phyloP scores from a whole-genome alignment of 2,329 filamentous ascomycete species.

The Aspergillus novofumigatus region DNA sequence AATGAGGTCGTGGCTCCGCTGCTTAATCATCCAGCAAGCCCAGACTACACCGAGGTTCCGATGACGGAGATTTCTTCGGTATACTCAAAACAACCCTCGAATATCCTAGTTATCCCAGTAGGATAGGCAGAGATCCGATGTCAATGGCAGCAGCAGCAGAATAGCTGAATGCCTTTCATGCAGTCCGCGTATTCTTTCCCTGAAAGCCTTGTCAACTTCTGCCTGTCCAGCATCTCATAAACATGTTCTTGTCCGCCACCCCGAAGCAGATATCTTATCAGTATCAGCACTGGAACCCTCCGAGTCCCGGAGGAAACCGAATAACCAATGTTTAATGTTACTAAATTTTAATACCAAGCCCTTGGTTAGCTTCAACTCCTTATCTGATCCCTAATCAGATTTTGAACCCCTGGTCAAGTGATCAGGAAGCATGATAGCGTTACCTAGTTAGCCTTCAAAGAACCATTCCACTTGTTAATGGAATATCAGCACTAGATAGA shows the following conservation, averaged over 20 bases:
- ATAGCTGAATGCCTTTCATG: not conserved
- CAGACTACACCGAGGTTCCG: not conserved
- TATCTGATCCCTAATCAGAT: constrained; percentile 6
- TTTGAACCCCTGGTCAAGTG: not conserved
- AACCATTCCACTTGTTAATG: not conserved
- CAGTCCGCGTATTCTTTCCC: not conserved
- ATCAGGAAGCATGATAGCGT: not conserved
- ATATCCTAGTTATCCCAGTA: not conserved
- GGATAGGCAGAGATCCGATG: no score
- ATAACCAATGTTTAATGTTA: not conserved
- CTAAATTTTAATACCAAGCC: not conserved
- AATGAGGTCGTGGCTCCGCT: not conserved
- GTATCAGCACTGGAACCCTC: not conserved
- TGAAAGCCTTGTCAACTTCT: not conserved
- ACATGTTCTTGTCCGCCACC: not conserved
- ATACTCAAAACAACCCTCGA: not conserved
- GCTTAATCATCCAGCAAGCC: not conserved
- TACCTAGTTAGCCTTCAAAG: not conserved
- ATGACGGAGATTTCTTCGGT: not conserved
- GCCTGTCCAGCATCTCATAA: not conserved
- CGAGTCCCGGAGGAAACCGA: not conserved
- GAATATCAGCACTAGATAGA: no score
- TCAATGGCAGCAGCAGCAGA: not conserved
- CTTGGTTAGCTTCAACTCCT: not conserved
- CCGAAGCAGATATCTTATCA: not conserved